Percentiles rank a stretch among this genome's conserved stretches.
Conservation (phyloP, 371 early-diverging fungal genomes). For the Mortierella polycephala region DNA sequence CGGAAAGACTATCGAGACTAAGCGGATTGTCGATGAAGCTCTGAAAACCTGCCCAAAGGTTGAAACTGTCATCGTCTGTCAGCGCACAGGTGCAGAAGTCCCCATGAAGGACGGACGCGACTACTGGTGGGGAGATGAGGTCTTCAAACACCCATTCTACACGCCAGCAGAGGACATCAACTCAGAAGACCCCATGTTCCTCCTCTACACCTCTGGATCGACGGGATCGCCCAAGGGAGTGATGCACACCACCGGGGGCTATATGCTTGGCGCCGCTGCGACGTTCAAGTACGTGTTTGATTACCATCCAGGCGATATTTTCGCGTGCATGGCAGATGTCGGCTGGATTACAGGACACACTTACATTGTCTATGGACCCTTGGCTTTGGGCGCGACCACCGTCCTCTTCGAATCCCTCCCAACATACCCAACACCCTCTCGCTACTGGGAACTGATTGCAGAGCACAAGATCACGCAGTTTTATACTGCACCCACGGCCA, state of each 20-base stretch:
- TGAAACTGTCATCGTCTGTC: conserved; percentile 87
- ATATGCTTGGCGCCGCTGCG: conserved; percentile 88
- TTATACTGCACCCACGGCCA: conserved; percentile 99
- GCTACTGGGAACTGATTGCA: conserved; percentile 88
- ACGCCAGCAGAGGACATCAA: conserved; percentile 84
- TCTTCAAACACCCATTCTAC: conserved; percentile 78
- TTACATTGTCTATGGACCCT: conserved; percentile 96
- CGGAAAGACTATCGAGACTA: conserved; percentile 88
- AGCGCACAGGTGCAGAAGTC: conserved; percentile 85
- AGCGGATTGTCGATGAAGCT: conserved; percentile 93
- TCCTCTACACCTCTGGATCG: conserved; percentile 96
- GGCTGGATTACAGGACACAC: conserved; percentile 91
- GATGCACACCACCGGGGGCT: conserved; percentile 94
- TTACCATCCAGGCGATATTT: conserved; percentile 84
- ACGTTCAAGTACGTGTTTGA: conserved; percentile 95
- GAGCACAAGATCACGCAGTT: conserved; percentile 94
- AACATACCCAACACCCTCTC: conserved; percentile 83
- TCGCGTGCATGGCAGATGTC: conserved; percentile 86
- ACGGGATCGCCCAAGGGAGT: conserved; percentile 97
- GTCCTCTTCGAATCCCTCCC: conserved; percentile 94
- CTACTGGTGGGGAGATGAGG: conserved; percentile 89
- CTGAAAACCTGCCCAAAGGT: conserved; percentile 77
- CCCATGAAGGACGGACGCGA: conserved; percentile 81
- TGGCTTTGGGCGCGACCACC: conserved; percentile 90
- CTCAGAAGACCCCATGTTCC: conserved; percentile 96